Conservation (phyloP, 176 grass and related monocot genomes). For the Phragmites australis region DNA sequence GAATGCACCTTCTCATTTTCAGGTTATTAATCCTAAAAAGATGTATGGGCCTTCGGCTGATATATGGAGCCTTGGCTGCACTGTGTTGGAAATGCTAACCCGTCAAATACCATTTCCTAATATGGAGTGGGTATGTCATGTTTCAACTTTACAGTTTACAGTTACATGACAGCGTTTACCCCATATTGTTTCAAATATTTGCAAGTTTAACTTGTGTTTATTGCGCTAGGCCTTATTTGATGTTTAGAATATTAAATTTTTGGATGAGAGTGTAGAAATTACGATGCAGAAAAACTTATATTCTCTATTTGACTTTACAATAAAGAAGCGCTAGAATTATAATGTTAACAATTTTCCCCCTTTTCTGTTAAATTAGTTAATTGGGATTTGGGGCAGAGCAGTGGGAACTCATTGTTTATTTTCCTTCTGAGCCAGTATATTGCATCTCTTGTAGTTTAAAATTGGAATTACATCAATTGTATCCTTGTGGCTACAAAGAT, state of each 20-base stretch:
- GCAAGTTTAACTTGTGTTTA: background rate
- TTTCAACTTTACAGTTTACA: constrained; percentile 16
- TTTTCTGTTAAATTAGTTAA: background rate
- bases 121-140: constrained; percentile 77
- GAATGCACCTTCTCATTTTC: constrained; percentile 30
- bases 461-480: background rate
- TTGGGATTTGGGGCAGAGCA: constrained; percentile 17
- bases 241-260: constrained; percentile 16
- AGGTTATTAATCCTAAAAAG: constrained; percentile 89
- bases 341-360: background rate
- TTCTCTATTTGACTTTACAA: constrained; percentile 14
- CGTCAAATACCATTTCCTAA: constrained; percentile 82
- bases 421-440: constrained; percentile 10
- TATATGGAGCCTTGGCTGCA: constrained; percentile 92
- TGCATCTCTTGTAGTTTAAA: background rate
- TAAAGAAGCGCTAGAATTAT: background rate
- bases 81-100: constrained; percentile 88
- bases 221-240: background rate
- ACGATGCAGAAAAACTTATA: background rate
- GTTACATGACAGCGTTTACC: background rate
- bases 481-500: background rate
- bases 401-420: background rate
- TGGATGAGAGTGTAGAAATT: constrained; percentile 15
- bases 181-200: background rate
- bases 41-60: constrained; percentile 80